These are phyloP conservation scores for Phytophthora megakarya DNA, from an alignment of 352 stramenopile genomes.

Conservation along the genomic window DNA sequence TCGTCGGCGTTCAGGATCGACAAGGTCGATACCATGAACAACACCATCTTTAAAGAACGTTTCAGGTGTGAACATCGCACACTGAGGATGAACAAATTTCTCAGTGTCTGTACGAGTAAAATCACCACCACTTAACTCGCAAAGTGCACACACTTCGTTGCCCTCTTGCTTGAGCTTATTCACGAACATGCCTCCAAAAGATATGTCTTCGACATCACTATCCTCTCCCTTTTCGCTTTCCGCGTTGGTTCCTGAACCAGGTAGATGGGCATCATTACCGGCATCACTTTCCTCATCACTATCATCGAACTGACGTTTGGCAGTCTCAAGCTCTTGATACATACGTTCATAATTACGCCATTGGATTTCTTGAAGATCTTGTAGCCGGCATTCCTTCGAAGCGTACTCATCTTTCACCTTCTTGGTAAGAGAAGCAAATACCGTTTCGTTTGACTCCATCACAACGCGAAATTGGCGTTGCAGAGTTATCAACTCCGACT, in stretches of 20 bases:
- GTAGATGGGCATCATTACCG: not conserved
- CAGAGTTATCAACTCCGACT: constrained; percentile 46
- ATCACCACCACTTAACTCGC: constrained; percentile 75
- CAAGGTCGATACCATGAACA: constrained; percentile 61
- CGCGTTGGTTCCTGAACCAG: constrained; percentile 12
- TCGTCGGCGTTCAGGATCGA: constrained; percentile 51
- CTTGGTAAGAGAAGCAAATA: constrained; percentile 42
- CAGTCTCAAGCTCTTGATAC: constrained; percentile 59
- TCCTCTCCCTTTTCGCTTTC: constrained; percentile 32
- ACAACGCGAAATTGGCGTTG: constrained; percentile 55
- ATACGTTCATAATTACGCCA: constrained; percentile 70
- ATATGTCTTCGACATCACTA: constrained; percentile 62
- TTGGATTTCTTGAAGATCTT: constrained; percentile 56
- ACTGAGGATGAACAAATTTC: constrained; percentile 74
- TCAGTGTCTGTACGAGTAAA: constrained; percentile 71
- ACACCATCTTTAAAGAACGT: constrained; percentile 80
- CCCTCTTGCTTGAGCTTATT: constrained; percentile 79
- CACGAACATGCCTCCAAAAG: constrained; percentile 74
- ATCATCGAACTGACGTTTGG: constrained; percentile 54
- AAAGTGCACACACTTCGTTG: constrained; percentile 71
- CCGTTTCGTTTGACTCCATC: constrained; percentile 47
- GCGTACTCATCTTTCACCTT: constrained; percentile 55
- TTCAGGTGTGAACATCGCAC: constrained; percentile 84
- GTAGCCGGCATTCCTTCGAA: constrained; percentile 51
- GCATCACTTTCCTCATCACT: constrained; percentile 47